These are phyloP conservation scores for Onygena corvina DNA, from an alignment of 2,329 filamentous ascomycete species.

Conservation along the genomic window DNA sequence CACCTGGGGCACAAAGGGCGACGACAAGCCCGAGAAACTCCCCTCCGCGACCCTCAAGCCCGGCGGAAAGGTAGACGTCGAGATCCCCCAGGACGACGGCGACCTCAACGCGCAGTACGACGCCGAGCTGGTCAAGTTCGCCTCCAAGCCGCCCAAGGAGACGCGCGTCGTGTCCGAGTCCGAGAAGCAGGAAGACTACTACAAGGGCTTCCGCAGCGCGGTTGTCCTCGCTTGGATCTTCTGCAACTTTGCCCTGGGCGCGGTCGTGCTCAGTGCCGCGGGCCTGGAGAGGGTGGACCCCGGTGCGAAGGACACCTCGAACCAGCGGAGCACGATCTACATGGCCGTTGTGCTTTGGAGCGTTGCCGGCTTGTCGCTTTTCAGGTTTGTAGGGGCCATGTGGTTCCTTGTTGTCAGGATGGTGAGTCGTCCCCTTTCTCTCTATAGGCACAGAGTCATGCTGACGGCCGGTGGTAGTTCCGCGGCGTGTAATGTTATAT, in stretches of 20 bases:
- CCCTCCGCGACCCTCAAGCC: conserved; percentile 82
- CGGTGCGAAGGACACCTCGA: conserved; percentile 35
- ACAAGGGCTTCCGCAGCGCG: conserved; percentile 84
- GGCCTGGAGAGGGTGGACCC: conserved; percentile 59
- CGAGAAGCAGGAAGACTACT: conserved; percentile 95
- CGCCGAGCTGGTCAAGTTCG: conserved; percentile 63
- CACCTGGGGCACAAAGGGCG: conserved; percentile 95
- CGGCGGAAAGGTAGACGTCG: conserved; percentile 86
- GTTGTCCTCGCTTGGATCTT: conserved; percentile 96
- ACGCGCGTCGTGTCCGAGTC: conserved; percentile 38
- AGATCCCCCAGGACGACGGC: conserved; percentile 74
- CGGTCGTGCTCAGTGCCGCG: conserved; percentile 73
- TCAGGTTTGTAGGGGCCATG: conserved; percentile 76
- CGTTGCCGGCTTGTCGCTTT: conserved; percentile 69
- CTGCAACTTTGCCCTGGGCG: conserved; percentile 78
- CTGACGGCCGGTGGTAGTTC: conserved; percentile 31
- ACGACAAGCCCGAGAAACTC: conserved; percentile 86
- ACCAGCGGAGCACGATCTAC: conserved; percentile 61
- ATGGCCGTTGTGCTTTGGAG: conserved; percentile 80
- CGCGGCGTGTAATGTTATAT: conserved; percentile 34
- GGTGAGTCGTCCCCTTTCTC: conserved; percentile 47
- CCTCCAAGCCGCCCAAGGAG: conserved; percentile 60
- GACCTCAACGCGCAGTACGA: conserved; percentile 95
- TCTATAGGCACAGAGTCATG: neutral
- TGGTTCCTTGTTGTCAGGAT: conserved; percentile 87